phyloP scores from a whole-genome alignment of 2,329 filamentous ascomycete genomes.

The Coniochaeta sp. region DNA sequence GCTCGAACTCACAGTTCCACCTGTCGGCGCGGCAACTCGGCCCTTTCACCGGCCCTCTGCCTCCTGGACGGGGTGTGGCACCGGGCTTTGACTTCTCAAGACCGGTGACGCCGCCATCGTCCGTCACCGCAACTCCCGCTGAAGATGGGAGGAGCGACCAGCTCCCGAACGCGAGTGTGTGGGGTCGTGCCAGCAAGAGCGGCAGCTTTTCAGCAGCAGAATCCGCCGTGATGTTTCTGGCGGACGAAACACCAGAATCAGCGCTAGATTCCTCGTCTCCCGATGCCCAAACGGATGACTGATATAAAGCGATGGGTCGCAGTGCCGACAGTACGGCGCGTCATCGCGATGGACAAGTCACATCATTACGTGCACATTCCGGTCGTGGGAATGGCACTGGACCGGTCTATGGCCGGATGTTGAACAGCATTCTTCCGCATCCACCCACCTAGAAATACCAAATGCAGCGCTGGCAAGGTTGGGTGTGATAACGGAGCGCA shows the following conservation, averaged over 20 bases:
- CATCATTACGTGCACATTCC: too few species aligned
- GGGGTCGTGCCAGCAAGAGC: not conserved
- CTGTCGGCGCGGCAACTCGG: constrained; percentile 5
- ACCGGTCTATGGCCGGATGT: too few species aligned
- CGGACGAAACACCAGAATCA: not conserved
- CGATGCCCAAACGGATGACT: not conserved
- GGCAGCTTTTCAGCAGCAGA: not conserved
- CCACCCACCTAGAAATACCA: too few species aligned
- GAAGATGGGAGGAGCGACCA: not conserved
- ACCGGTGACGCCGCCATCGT: constrained; percentile 4
- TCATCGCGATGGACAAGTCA: too few species aligned
- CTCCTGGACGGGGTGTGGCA: not conserved
- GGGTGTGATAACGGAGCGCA: too few species aligned
- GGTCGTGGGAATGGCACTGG: too few species aligned
- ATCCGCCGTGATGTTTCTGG: not conserved
- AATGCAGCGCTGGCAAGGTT: too few species aligned
- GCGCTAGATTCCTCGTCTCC: not conserved
- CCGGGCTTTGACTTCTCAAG: constrained; percentile 14
- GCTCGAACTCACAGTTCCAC: constrained; percentile 13
- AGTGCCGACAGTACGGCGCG: too few species aligned
- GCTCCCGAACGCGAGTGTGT: not conserved
- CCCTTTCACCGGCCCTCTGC: not conserved
- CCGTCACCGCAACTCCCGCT: not conserved
- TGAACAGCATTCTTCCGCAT: too few species aligned
- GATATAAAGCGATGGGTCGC: too few species aligned